Conservation (phyloP, 345 rosid species). For the Arabidopsis arenosa region DNA sequence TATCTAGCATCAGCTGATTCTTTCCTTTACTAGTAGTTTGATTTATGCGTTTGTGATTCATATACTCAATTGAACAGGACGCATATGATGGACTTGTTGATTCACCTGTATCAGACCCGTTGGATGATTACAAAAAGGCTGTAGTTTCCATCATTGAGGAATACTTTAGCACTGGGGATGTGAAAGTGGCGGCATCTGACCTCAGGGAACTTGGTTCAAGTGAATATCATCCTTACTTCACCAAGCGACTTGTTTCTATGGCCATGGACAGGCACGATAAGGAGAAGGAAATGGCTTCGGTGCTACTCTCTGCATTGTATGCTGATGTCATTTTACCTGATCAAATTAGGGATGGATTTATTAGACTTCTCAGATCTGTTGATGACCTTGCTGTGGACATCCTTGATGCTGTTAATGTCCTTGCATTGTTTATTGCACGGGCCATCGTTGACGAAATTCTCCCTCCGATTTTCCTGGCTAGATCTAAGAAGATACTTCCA, state of each 20-base stretch:
- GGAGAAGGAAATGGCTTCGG: conserved; percentile 99
- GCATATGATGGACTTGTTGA: conserved; percentile 87
- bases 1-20: conserved; percentile 8
- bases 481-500: conserved; percentile 78
- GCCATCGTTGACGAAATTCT: conserved; percentile 98
- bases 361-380: conserved; percentile 93
- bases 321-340: conserved; percentile 90
- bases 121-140: conserved; percentile 93
- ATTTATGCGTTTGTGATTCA: neutral
- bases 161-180: conserved; percentile 92
- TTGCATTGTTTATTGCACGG: conserved; percentile 91
- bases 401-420: conserved; percentile 85
- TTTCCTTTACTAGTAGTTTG: neutral
- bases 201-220: conserved; percentile 94
- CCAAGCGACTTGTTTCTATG: conserved; percentile 93
- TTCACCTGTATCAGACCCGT: conserved; percentile 82
- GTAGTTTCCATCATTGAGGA: conserved; percentile 86
- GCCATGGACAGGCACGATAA: conserved; percentile 99
- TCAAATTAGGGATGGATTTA: conserved; percentile 92
- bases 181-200: conserved; percentile 88
- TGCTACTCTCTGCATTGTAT: conserved; percentile 85
- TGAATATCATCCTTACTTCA: conserved; percentile 86
- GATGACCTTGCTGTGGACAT: conserved; percentile 97
- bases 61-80: conserved; percentile 55
- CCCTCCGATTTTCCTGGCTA: conserved; percentile 83